Conservation (phyloP, 2,329 filamentous ascomycete genomes). For the Ceratocystis destructans region DNA sequence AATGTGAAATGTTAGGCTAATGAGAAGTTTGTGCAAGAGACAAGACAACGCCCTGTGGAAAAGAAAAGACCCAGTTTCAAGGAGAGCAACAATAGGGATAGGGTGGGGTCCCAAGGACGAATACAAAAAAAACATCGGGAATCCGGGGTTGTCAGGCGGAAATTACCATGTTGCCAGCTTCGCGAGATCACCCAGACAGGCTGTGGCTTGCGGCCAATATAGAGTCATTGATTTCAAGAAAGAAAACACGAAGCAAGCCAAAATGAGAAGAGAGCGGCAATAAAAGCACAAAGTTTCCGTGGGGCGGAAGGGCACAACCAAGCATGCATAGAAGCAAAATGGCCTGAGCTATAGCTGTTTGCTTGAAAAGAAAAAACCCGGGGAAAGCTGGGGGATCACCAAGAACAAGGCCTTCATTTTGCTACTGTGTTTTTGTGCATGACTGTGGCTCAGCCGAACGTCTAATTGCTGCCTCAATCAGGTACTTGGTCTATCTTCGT, state of each 20-base stretch:
- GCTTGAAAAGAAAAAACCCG: background rate
- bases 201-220: background rate
- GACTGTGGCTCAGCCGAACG: background rate
- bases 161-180: background rate
- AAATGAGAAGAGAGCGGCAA: background rate
- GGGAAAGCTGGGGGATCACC: background rate
- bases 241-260: background rate
- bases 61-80: background rate
- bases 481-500: background rate
- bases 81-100: background rate
- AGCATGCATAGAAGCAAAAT: background rate
- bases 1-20: background rate
- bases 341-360: background rate
- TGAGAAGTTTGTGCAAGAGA: background rate
- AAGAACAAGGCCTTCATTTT: background rate
- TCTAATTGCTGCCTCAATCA: slow-evolving; percentile 1
- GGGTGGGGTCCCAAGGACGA: background rate
- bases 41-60: background rate
- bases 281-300: background rate
- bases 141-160: background rate
- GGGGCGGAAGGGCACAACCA: background rate
- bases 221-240: background rate
- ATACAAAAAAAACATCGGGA: background rate
- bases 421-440: background rate
- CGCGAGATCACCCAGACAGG: background rate